These are phyloP conservation scores for Trametes pubescens DNA, from an alignment of 1,284 basidiomycete genomes.

Conservation along the genomic window DNA sequence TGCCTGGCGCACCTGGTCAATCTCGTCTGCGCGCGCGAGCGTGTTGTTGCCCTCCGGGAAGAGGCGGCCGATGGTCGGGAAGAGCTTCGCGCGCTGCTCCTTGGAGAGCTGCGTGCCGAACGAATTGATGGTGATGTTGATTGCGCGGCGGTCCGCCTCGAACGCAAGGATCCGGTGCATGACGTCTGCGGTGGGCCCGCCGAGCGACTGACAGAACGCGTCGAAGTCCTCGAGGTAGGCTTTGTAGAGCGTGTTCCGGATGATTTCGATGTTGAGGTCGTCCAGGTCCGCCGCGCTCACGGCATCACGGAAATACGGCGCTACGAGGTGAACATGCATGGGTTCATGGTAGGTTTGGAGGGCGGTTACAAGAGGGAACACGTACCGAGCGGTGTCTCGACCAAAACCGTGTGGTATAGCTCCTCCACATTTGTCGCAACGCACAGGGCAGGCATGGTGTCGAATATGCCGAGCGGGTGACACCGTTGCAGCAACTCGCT, in stretches of 20 bases:
- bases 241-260: conserved; percentile 99
- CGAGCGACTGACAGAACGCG: conserved; percentile 81
- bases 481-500: conserved; percentile 97
- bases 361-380: conserved; percentile 23
- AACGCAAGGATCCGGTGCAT: conserved; percentile 94
- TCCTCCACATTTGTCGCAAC: conserved; percentile 99
- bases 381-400: conserved; percentile 96
- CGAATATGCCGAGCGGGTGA: conserved; percentile 97
- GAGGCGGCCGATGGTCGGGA: conserved; percentile 92
- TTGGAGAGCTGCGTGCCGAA: conserved; percentile 96
- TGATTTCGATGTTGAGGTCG: conserved; percentile 99
- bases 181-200: conserved; percentile 86
- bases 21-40: conserved; percentile 93
- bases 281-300: conserved; percentile 96
- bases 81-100: conserved; percentile 95
- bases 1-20: conserved; percentile 91
- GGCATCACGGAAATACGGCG: conserved; percentile 97
- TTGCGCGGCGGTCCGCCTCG: conserved; percentile 95
- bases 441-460: conserved; percentile 99
- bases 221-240: conserved; percentile 99
- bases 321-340: conserved; percentile 50
- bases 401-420: conserved; percentile 95
- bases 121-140: conserved; percentile 99
- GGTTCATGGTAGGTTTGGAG: conserved; percentile 4
- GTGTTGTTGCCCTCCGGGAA: conserved; percentile 97